Base-by-base conservation (phyloP, 2,329 filamentous ascomycete species). In the Ceratocystis ficicola region DNA sequence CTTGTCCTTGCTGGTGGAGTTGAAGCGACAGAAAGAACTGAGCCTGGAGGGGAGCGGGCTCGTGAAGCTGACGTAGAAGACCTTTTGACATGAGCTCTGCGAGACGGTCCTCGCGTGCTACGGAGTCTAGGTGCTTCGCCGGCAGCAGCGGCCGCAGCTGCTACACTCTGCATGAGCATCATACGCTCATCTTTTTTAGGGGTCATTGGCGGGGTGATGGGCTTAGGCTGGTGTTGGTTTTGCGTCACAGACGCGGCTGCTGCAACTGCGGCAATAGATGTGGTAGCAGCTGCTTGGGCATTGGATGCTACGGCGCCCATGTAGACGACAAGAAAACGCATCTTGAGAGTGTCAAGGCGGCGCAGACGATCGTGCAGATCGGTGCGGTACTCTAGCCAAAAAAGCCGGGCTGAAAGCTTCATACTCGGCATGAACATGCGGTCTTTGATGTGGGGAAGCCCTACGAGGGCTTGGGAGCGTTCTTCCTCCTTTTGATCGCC, bases 321-420 rank as follows among this genome's bases (percentile, higher is more conserved):
- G 73, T 85, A 85, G 46, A 85, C 78, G 44, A 86, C 82, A 41
- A 86, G 74, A 71, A 86, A 86, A 68, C 84, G 80, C 82, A 85
- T 85, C 72, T 84, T 79, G 71, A 86, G 72, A 70, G 86, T 73
- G 70, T 86, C 84, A 50, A 86, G 75, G 60, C 83, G 77, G 65
- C 81, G 78, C 65, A 86, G 76, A 63, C 81, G 79, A 69, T 84
- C 82, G 72, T 85, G 81, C 62, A 87, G 74, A 63, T 77, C 76
- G 63, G 73, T 73, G 70, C 81, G 79, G 71, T 81, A 81, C 67
- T 76, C 76, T 3, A 81, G 83, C 84, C 84, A 87, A 30, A 86
- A 74, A 1, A 86, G 68, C 63, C 83, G 77, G 28, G 83, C 78
- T 67, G 75, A 73, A 8, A 75, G 76, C 66, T 76, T 77, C 70